Base-by-base conservation (phyloP, 2,329 filamentous ascomycete genomes). In the Metarhizium album region DNA sequence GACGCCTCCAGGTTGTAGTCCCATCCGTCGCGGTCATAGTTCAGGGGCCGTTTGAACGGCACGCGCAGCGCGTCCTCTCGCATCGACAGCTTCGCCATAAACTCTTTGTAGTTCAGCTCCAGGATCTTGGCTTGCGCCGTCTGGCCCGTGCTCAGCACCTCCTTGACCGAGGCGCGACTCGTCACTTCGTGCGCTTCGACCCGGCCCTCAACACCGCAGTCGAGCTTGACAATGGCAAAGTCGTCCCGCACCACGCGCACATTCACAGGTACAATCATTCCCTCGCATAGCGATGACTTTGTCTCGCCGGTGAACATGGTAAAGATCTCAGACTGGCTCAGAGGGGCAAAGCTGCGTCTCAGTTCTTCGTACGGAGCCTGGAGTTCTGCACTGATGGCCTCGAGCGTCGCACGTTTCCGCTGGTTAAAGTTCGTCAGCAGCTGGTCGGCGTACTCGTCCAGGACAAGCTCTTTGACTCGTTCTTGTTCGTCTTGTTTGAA, bases 271-370 rank as follows among this genome's bases (percentile, higher is more conserved):
- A 98, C 80, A 56, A 96, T 87, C 90, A 97, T 97, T 58, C 87
- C 87, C 61, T 91, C 86, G 48, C 81, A 80, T 9, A 98, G 73
- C 0, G 89, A 87, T 1, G 93, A 85, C 53, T 80, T 76, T 1
- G 89, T 97, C 69, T 98, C 93, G 52, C 91, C 93, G 3, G 93
- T 97, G 50, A 97, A 82, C 84, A 96, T 96, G 38, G 90, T 93
- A 68, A 97, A 98, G 53, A 95, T 81, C 58, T 95, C 88, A 22
- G 90, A 84, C 0, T 83, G 75, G 24, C 73, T 74, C 40, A 95
- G 73, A 47, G 78, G 70, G 43, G 79, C 77, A 63, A 94, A 96
- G 56, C 84, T 83, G 59, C 87, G 85, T 45, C 93, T 83, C 51
- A 98, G 76, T 66, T 98, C 93, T 69, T 98, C 93, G 65, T 95